phyloP scores from a whole-genome alignment of 768 basidiomycete species.

The Hericium alpestre region DNA sequence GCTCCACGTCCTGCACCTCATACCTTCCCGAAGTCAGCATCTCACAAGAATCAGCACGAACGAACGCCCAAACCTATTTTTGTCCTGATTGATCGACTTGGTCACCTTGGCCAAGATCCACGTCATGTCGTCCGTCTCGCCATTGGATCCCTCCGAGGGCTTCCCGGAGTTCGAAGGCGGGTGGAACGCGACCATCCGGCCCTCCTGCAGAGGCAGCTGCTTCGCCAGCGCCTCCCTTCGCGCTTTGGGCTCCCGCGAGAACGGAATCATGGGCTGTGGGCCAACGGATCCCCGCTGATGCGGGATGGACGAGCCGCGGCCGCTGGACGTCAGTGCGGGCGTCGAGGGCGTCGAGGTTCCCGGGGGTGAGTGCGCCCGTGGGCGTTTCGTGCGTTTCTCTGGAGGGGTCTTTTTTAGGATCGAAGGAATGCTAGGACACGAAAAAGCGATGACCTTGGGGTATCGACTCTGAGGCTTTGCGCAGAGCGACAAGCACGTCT shows the following conservation, averaged over 20 bases:
- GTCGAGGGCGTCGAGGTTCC: slow-evolving; percentile 31
- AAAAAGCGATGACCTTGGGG: slow-evolving; percentile 36
- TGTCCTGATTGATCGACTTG: slow-evolving; percentile 60
- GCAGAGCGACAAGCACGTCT: slow-evolving; percentile 56
- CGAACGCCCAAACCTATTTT: slow-evolving; percentile 40
- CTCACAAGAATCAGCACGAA: not conserved
- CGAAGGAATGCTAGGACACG: not conserved
- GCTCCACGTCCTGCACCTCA: slow-evolving; percentile 79
- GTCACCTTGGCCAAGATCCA: slow-evolving; percentile 80
- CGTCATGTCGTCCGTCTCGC: slow-evolving; percentile 32
- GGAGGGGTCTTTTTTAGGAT: not conserved
- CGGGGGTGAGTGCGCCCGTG: slow-evolving; percentile 58
- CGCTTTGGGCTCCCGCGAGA: slow-evolving; percentile 56
- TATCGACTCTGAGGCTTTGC: slow-evolving; percentile 55
- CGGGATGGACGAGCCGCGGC: slow-evolving; percentile 44
- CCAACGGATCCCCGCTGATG: slow-evolving; percentile 49
- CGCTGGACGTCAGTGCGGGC: slow-evolving; percentile 20
- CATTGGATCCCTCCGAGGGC: slow-evolving; percentile 41
- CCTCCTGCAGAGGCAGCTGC: slow-evolving; percentile 60
- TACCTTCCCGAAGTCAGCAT: slow-evolving; percentile 39
- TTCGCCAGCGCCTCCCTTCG: slow-evolving; percentile 48
- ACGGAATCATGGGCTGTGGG: slow-evolving; percentile 36
- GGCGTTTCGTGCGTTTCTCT: slow-evolving; percentile 64
- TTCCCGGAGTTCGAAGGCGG: slow-evolving; percentile 45
- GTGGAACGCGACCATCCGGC: slow-evolving; percentile 76